Evolutionary conservation across 805 yeast species (phyloP).

Genomic region (Candida fluviatilis): DNA sequence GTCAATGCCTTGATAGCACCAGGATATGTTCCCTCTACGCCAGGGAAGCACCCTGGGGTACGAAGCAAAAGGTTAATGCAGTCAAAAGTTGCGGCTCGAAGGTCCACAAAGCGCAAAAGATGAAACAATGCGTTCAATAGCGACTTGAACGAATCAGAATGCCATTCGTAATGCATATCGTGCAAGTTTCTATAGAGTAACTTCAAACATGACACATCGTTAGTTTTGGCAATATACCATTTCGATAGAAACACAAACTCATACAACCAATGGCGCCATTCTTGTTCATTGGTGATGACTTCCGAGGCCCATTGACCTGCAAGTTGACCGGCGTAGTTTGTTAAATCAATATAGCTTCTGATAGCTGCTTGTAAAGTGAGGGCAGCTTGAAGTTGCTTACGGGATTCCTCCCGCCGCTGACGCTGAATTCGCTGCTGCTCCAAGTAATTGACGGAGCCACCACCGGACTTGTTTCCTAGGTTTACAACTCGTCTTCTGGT

Average conservation of each 20-base stretch:
- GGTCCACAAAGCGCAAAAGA: neutral
- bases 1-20: neutral
- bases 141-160: neutral
- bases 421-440: constrained; percentile 66
- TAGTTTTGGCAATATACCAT: constrained; percentile 9
- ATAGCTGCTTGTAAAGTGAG: constrained; percentile 46
- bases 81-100: neutral
- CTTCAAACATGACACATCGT: neutral
- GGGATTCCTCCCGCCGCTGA: constrained; percentile 53
- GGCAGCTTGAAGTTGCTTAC: constrained; percentile 49
- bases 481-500: constrained; percentile 60
- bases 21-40: constrained; percentile 2
- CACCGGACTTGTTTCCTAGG: constrained; percentile 44
- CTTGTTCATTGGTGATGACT: neutral
- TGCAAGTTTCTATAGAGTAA: constrained; percentile 1
- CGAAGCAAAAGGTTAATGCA: neutral
- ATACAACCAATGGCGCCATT: constrained; percentile 18
- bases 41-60: constrained; percentile 1
- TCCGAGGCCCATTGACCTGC: constrained; percentile 14
- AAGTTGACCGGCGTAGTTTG: constrained; percentile 15
- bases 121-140: constrained; percentile 1
- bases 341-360: constrained; percentile 35
- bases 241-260: constrained; percentile 17
- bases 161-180: neutral
- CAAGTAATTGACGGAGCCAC: constrained; percentile 36